Evolutionary conservation across 164 flowering plant species (phyloP).

Genomic region (grape (Vitis vinifera)): ASM3070453v1 NC_081815.1:8796001-8796500

Average conservation of each 20-base stretch:
- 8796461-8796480: neutral
- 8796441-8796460: constrained; percentile 23
- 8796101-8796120: constrained; percentile 62
- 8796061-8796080: constrained; percentile 47
- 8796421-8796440: constrained; percentile 19
- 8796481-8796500: neutral
- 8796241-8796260: constrained; percentile 79
- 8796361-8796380: constrained; percentile 10
- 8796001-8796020: constrained; percentile 46
- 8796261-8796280: constrained; percentile 41
- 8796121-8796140: constrained; percentile 69
- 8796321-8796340: constrained; percentile 61
- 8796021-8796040: constrained; percentile 57
- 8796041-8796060: constrained; percentile 62
- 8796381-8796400: constrained; percentile 18
- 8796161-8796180: constrained; percentile 65
- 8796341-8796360: constrained; percentile 33
- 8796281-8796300: constrained; percentile 51
- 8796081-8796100: constrained; percentile 65
- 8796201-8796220: constrained; percentile 59
- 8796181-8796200: constrained; percentile 45
- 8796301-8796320: constrained; percentile 50
- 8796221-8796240: constrained; percentile 34
- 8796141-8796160: constrained; percentile 45
- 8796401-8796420: constrained; percentile 19